Base-by-base conservation (phyloP, 2,329 filamentous ascomycete genomes). In the Colletotrichum caudatum region DNA sequence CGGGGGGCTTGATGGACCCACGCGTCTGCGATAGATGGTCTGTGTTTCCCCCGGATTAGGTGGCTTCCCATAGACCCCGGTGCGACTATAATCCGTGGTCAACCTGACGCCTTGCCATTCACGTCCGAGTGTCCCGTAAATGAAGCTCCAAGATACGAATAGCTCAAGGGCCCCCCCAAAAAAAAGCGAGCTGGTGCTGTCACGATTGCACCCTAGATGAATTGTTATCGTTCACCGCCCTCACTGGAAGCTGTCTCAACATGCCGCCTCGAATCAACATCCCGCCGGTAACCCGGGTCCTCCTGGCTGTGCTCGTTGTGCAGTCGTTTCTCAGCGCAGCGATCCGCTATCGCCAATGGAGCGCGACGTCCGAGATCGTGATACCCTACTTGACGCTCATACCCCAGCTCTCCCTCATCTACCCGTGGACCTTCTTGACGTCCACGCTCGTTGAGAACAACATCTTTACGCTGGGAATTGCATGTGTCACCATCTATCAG, bases 361-460 rank as follows among this genome's bases (percentile, higher is more conserved):
- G 84, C 62, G 86, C 84, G 78, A 85, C 89, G 81, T 88, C 84
- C 77, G 86, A 87, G 79, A 91, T 92, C 75, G 89, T 94, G 76
- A 90, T 96, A 71, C 94, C 95, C 72, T 98, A 95, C 84, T 87
- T 99, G 72, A 93, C 93, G 66, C 88, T 98, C 73, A 90, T 98
- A 54, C 96, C 96, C 8, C 91, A 94, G 77, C 85, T 91, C 67
- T 95, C 94, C 69, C 84, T 97, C 71, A 88, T 93, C 78, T 98
- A 97, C 79, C 96, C 96, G 0, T 99, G 96, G 96, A 97, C 94
- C 1, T 92, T 97, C 74, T 77, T 97, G 67, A 93, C 93, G 3
- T 92, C 94, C 2, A 93, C 94, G 0, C 88, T 98, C 68, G 94
- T 98, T 60, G 96, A 99, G 84, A 93, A 94, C 82, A 98, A 98